Evolutionary conservation across 805 yeast genomes (phyloP), one percentile per base, ranked within the genome.

Genomic region (Wickerhamiella sorbophila): DNA sequence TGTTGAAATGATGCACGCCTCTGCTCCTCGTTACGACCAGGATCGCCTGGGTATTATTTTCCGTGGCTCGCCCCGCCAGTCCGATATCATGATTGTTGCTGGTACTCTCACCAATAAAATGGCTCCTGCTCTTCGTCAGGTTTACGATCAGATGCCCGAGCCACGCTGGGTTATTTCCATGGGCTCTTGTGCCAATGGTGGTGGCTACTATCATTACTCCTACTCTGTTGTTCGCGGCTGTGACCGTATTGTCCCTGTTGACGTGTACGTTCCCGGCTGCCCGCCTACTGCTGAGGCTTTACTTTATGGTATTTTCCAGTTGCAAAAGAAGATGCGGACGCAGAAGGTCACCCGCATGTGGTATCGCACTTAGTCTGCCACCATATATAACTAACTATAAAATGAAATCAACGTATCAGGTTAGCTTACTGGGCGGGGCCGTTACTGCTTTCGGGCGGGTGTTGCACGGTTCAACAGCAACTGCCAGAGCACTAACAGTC

Each of bases 151-250:
- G 65, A 84, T 84, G 94, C 85, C 94, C 29, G 91, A 80, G 53
- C 94, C 94, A 37, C 76, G 87, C 65, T 83, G 94, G 94, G 94
- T 84, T 40, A 83, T 83, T 53, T 80, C 91, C 44, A 83, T 83
- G 94, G 94, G 94, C 38, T 79, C 88, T 5, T 83, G 94, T 66
- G 94, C 94, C 48, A 83, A 83, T 59, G 94, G 94, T 48, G 94
- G 94, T 47, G 94, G 94, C 27, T 83, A 83, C 65, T 83, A 83
- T 66, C 94, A 83, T 62, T 83, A 83, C 64, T 79, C 91, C 9
- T 83, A 83, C 65, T 73, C 86, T 33, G 94, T 84, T 20, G 93
- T 84, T 18, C 71, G 94, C 58, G 94, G 94, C 39, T 85, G 91
- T 56, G 94, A 83, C 67, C 68, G 94, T 57, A 70, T 83, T 43